phyloP scores from a whole-genome alignment of 108 stramenopile genomes.

The Fragilaria radians region DNA sequence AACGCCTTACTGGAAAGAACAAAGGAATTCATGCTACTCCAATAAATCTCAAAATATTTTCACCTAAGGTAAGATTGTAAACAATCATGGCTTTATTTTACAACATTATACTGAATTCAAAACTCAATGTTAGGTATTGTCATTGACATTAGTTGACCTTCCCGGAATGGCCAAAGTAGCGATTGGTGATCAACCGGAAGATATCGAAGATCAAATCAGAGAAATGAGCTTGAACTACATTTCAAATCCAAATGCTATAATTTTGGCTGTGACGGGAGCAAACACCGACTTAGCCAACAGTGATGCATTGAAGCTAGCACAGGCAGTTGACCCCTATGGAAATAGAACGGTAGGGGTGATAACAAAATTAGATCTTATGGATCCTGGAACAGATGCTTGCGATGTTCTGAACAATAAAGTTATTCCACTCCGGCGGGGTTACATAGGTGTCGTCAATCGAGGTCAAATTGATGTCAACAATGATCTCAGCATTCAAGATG shows the following conservation, averaged over 20 bases:
- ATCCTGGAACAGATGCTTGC: slow-evolving; percentile 93
- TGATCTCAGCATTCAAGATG: slow-evolving; percentile 80
- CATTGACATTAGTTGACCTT: slow-evolving; percentile 97
- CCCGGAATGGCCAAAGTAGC: slow-evolving; percentile 96
- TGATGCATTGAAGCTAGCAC: slow-evolving; percentile 94
- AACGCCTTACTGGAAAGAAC: slow-evolving; percentile 89
- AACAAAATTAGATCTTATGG: slow-evolving; percentile 98
- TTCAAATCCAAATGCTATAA: slow-evolving; percentile 91
- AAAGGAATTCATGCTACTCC: slow-evolving; percentile 88
- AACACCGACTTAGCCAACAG: slow-evolving; percentile 97
- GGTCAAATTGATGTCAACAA: slow-evolving; percentile 93
- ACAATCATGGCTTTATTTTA: too few relatives aligned
- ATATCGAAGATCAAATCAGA: slow-evolving; percentile 93
- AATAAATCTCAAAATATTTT: slow-evolving; percentile 92
- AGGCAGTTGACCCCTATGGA: slow-evolving; percentile 84
- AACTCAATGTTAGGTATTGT: slow-evolving; percentile 50
- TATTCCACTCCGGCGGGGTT: slow-evolving; percentile 89
- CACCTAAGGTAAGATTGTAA: slow-evolving; percentile 38
- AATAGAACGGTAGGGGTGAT: slow-evolving; percentile 97
- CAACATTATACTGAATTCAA: too few relatives aligned
- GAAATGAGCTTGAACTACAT: slow-evolving; percentile 90
- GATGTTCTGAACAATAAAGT: slow-evolving; percentile 89
- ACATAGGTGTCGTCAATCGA: slow-evolving; percentile 95
- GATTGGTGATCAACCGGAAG: slow-evolving; percentile 93
- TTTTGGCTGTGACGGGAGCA: slow-evolving; percentile 94